A percentile compares a stretch with the other conserved stretches of the same genome.
phyloP scores from a whole-genome alignment of 352 stramenopile genomes.

The Globisporangium okanoganense region DNA sequence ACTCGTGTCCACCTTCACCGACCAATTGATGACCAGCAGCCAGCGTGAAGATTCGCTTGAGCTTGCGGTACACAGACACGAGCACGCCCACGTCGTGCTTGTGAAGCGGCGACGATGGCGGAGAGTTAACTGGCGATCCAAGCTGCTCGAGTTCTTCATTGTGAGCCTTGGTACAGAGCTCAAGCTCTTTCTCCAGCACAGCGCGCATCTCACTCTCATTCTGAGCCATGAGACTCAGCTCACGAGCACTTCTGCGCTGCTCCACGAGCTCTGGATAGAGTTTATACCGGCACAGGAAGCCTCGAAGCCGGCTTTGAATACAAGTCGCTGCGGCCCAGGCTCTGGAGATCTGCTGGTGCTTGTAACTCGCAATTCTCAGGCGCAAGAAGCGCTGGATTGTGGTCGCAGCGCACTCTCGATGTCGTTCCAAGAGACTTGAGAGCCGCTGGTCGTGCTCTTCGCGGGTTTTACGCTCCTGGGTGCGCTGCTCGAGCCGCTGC shows the following conservation, averaged over 20 bases:
- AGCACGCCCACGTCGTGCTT: constrained; percentile 36
- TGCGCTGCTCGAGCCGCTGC: constrained; percentile 31
- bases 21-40: too few relatives aligned
- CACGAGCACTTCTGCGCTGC: constrained; percentile 9
- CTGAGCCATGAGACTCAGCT: constrained; percentile 28
- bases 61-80: constrained; percentile 42
- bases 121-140: constrained; percentile 8
- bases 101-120: constrained; percentile 7
- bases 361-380: not conserved
- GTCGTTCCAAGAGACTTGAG: constrained; percentile 15
- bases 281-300: constrained; percentile 18
- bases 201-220: constrained; percentile 30
- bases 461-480: constrained; percentile 24
- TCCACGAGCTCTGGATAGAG: constrained; percentile 23
- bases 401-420: constrained; percentile 18
- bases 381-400: constrained; percentile 29
- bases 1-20: constrained; percentile 1
- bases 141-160: constrained; percentile 2
- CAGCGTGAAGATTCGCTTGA: constrained; percentile 44
- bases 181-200: constrained; percentile 14
- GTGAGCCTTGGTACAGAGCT: constrained; percentile 1
- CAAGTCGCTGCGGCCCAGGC: constrained; percentile 12
- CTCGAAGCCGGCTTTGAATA: constrained; percentile 33
- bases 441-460: constrained; percentile 18
- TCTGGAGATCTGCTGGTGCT: not conserved